Evolutionary conservation across 2,329 filamentous ascomycete genomes (phyloP), one percentile per base, ranked within the genome.

Genomic region (Elsinoe fawcettii): DNA sequence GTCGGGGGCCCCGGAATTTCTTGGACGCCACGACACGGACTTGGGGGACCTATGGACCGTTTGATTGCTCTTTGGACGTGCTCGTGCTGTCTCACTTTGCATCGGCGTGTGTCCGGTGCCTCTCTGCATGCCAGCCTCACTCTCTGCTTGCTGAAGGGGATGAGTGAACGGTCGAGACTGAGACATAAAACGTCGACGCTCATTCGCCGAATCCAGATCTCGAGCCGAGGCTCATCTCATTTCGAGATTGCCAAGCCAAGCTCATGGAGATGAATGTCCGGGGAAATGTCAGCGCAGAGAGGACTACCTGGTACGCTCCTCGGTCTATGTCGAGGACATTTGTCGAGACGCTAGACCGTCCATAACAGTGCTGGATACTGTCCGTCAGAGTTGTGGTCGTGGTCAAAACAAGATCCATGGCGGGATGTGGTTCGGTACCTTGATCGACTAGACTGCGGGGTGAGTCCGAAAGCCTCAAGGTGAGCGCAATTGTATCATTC

Each of bases 191-290:
- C 49, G 49, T 53, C 49, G 49, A 39, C 20, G 49, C 49, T 53
- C 32, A 53, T 53, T 53, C 49, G 49, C 49, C 49, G 20, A 14
- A 37, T 53, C 49, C 49, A 53, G 49, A 53, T 53, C 49, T 53
- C 22, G 32, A 39, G 34, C 49, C 49, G 30, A 36, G 49, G 49
- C 49, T 51, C 46, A 34, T 51, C 46, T 30, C 46, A 23, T 14
- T 53, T 37, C 30, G 18, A 37, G 30, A 37, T 53, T 53, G 49
- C 49, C 49, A 53, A 53, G 49, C 49, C 5, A 51, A 32, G 25
- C 11, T 27, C 46, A 30, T 16, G 25, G 30, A 16, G n/a, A 16
- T 34, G 46, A 32, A 36, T 36, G 30, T 51, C 46, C 46, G 46
- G 46, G 46, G 46, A 51, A 51, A 51, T 51, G n/a, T 34, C 46